phyloP scores from a whole-genome alignment of 2,329 filamentous ascomycete species.

The Arthrinium puccinioides region DNA sequence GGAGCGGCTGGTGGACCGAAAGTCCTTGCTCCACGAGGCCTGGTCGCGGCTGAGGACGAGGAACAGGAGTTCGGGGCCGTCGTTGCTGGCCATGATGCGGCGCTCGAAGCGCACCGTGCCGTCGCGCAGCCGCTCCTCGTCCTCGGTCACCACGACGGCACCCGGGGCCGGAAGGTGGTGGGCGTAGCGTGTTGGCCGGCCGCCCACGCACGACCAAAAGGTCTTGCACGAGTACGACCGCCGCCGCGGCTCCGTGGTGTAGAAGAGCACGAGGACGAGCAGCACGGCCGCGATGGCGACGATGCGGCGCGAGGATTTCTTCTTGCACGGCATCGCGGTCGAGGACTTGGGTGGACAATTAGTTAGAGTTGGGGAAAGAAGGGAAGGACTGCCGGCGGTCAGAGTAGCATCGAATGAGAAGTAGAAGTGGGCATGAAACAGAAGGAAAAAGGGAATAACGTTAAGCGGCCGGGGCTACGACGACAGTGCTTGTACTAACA shows the following conservation, averaged over 20 bases:
- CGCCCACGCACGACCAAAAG: constrained; percentile 14
- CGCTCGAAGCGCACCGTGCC: constrained; percentile 16
- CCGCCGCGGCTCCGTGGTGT: constrained; percentile 16
- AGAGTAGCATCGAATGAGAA: no score
- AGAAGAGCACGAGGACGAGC: constrained; percentile 15
- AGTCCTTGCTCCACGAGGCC: constrained; percentile 19
- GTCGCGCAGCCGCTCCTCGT: constrained; percentile 15
- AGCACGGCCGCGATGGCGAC: constrained; percentile 10
- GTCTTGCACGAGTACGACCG: constrained; percentile 21
- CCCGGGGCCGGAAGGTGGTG: constrained; percentile 13
- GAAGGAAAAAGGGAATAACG: no score
- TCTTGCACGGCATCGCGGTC: no score
- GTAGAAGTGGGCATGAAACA: no score
- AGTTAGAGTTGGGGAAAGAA: no score
- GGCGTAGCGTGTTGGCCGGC: constrained; percentile 13
- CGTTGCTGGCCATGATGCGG: constrained; percentile 10
- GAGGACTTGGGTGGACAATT: no score
- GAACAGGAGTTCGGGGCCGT: constrained; percentile 14
- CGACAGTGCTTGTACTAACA: no score
- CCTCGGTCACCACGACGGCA: constrained; percentile 9
- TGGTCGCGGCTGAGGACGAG: constrained; percentile 18
- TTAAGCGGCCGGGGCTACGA: no score
- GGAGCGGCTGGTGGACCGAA: constrained; percentile 17
- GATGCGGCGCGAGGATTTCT: no score
- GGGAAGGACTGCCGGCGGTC: no score